A percentile compares a stretch with the other conserved stretches of the same genome.
phyloP scores from a whole-genome alignment of 106 monocot species.

The Ottelia alismoides region DNA sequence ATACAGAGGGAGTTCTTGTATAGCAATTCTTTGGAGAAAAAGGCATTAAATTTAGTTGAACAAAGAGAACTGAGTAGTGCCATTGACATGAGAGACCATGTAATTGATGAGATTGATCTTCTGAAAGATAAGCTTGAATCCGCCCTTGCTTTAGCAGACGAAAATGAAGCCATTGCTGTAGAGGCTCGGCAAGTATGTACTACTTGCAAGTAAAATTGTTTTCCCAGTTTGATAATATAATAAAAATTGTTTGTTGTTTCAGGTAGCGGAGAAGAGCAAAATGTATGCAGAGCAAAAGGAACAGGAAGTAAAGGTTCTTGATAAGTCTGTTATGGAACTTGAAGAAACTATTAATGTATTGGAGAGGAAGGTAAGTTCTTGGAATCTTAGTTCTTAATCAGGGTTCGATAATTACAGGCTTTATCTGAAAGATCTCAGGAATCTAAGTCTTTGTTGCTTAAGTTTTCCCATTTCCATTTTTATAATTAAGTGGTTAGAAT shows the following conservation, averaged over 20 bases:
- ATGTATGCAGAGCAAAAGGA: slow-evolving; percentile 64
- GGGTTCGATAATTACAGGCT: too few relatives aligned
- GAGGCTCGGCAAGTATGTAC: slow-evolving; percentile 61
- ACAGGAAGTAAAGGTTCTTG: slow-evolving; percentile 67
- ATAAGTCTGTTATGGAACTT: slow-evolving; percentile 52
- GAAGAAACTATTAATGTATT: slow-evolving; percentile 52
- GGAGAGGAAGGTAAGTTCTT: slow-evolving; percentile 51
- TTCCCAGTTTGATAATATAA: too few relatives aligned
- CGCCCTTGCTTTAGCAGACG: slow-evolving; percentile 61
- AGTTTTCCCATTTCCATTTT: too few relatives aligned
- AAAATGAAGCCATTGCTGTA: slow-evolving; percentile 74
- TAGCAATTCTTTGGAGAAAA: too few relatives aligned
- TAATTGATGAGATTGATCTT: slow-evolving; percentile 22
- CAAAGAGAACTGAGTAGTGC: slow-evolving; percentile 28
- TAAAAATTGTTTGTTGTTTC: neutral
- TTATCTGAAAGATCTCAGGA: too few relatives aligned
- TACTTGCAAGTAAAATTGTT: too few relatives aligned
- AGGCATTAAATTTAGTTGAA: too few relatives aligned
- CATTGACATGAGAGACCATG: slow-evolving; percentile 30
- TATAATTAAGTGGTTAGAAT: too few relatives aligned
- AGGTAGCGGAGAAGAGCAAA: slow-evolving; percentile 39
- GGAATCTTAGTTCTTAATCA: too few relatives aligned
- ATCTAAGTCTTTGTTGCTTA: too few relatives aligned
- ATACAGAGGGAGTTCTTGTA: neutral
- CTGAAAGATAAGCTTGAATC: slow-evolving; percentile 56